phyloP scores from a whole-genome alignment of 768 basidiomycete species.

The Leccinum variicolor region DNA sequence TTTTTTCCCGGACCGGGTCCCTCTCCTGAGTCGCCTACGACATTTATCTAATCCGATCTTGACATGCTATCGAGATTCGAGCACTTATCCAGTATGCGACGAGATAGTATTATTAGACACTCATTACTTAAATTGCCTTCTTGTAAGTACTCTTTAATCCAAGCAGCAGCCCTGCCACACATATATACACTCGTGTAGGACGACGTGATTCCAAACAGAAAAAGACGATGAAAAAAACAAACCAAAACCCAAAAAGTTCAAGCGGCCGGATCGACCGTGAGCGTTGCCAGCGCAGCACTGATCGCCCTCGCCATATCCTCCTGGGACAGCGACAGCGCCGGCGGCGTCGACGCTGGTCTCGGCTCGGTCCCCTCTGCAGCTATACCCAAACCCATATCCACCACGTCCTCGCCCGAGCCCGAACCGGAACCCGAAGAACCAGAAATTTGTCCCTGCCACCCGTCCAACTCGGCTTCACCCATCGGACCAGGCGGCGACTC shows the following conservation, averaged over 20 bases:
- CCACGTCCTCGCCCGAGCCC: background rate
- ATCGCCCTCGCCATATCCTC: conserved; percentile 24
- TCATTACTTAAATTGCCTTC: background rate
- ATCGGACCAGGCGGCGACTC: background rate
- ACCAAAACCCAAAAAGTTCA: background rate
- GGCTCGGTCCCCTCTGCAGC: background rate
- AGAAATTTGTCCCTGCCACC: background rate
- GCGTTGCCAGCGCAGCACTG: conserved; percentile 17
- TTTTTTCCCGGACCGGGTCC: background rate
- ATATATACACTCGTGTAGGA: background rate
- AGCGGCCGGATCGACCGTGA: background rate
- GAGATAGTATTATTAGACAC: no score
- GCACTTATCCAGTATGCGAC: background rate
- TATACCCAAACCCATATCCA: background rate
- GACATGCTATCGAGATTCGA: background rate
- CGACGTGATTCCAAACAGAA: background rate
- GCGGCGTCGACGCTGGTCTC: conserved; percentile 1
- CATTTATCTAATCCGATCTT: background rate
- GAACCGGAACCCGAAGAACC: background rate
- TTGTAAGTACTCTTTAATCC: background rate
- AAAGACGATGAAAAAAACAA: background rate
- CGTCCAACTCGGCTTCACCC: background rate
- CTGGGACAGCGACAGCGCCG: conserved; percentile 20
- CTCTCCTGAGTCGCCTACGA: background rate
- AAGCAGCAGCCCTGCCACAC: background rate